Conservation (phyloP, 345 rosid species). For the Citrus sinensis region DVS_A1.0 CM039164.1:1151001-1151500, state of each 20-base stretch:
- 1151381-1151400: constrained; percentile 66
- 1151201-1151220: constrained; percentile 61
- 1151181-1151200: constrained; percentile 85
- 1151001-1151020: too few relatives aligned
- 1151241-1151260: too few relatives aligned
- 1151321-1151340: constrained; percentile 62
- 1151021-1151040: too few relatives aligned
- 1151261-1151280: constrained; percentile 2
- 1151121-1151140: constrained; percentile 64
- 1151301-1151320: constrained; percentile 78
- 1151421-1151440: constrained; percentile 60
- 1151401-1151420: constrained; percentile 97
- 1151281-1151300: constrained; percentile 14
- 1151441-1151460: constrained; percentile 8
- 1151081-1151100: constrained; percentile 75
- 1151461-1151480: constrained; percentile 38
- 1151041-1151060: too few relatives aligned
- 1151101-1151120: constrained; percentile 74
- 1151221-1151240: background rate
- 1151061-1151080: constrained; percentile 51
- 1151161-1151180: constrained; percentile 95
- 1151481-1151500: constrained; percentile 24
- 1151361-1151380: constrained; percentile 80
- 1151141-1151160: constrained; percentile 88
- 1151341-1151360: constrained; percentile 55